Percentiles rank a stretch among this genome's conserved stretches.
Conservation (phyloP, 1,284 basidiomycete genomes). For the Irpex sp. region DNA sequence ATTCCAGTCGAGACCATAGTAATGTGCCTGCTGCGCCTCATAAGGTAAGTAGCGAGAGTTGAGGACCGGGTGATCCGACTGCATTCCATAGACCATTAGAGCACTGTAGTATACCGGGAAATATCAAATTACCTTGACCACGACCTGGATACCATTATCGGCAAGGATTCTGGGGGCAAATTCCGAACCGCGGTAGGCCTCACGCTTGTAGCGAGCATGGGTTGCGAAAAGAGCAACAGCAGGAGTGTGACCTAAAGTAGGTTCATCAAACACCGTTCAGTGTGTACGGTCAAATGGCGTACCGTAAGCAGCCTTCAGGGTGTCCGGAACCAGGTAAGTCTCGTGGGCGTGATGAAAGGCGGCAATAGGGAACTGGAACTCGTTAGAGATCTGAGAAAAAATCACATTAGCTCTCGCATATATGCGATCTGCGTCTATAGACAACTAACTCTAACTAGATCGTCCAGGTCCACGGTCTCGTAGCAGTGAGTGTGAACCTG, state of each 20-base stretch:
- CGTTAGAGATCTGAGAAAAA: constrained; percentile 52
- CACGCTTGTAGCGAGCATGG: constrained; percentile 68
- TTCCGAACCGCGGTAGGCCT: constrained; percentile 82
- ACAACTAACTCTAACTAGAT: constrained; percentile 54
- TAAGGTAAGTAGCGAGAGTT: constrained; percentile 78
- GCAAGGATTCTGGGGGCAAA: constrained; percentile 80
- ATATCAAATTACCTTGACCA: constrained; percentile 62
- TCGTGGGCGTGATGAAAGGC: constrained; percentile 88
- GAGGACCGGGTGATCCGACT: constrained; percentile 74
- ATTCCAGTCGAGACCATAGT: constrained; percentile 61
- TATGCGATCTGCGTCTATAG: neutral
- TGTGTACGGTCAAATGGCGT: constrained; percentile 34
- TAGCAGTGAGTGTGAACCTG: constrained; percentile 76
- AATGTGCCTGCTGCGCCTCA: constrained; percentile 88
- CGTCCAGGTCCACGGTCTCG: constrained; percentile 37
- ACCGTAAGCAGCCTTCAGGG: constrained; percentile 70
- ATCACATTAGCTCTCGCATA: neutral
- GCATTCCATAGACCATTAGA: neutral
- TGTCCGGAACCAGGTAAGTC: constrained; percentile 81
- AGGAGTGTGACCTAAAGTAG: constrained; percentile 42
- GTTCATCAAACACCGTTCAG: neutral
- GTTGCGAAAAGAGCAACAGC: constrained; percentile 76
- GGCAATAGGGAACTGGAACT: constrained; percentile 80
- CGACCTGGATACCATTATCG: constrained; percentile 70
- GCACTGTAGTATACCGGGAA: too few species aligned